A percentile compares a stretch with the other conserved stretches of the same genome.
Evolutionary conservation across 2,329 filamentous ascomycete genomes (phyloP).

Genomic region (Ceratocystis colombiana): DNA sequence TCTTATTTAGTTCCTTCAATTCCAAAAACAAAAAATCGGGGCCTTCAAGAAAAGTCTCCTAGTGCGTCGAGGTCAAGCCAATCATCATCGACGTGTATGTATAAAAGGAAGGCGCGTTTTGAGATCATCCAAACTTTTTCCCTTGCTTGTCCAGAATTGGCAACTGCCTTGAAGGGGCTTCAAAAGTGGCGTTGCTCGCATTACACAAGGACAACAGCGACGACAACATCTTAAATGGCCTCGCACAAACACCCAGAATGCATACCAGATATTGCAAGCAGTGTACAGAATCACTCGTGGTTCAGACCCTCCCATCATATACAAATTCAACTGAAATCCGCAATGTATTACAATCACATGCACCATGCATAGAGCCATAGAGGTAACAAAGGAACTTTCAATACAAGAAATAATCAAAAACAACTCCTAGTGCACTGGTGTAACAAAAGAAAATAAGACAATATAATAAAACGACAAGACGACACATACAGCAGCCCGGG

Average conservation of each 20-base stretch:
- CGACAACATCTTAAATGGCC: too few species aligned
- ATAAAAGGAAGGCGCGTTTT: neutral
- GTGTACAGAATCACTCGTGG: neutral
- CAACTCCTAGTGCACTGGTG: constrained; percentile 1
- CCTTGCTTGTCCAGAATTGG: neutral
- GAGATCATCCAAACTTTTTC: constrained; percentile 13
- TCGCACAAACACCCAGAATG: too few species aligned
- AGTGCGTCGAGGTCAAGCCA: neutral
- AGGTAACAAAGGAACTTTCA: neutral
- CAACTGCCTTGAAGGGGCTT: neutral
- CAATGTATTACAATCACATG: neutral
- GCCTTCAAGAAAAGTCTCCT: neutral
- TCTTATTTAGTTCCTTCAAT: neutral
- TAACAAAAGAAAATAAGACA: constrained; percentile 15
- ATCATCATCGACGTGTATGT: neutral
- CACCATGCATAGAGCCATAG: neutral
- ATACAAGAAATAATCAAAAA: neutral
- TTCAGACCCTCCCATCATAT: neutral
- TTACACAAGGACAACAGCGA: constrained; percentile 1
- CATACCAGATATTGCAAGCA: neutral
- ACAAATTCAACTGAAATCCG: neutral
- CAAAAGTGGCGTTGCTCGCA: neutral
- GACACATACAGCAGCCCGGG: neutral
- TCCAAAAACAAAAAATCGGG: neutral
- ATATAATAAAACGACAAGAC: constrained; percentile 2